Conservation (phyloP, 164 flowering plant genomes). For the Stephania yunnanensis region DNA sequence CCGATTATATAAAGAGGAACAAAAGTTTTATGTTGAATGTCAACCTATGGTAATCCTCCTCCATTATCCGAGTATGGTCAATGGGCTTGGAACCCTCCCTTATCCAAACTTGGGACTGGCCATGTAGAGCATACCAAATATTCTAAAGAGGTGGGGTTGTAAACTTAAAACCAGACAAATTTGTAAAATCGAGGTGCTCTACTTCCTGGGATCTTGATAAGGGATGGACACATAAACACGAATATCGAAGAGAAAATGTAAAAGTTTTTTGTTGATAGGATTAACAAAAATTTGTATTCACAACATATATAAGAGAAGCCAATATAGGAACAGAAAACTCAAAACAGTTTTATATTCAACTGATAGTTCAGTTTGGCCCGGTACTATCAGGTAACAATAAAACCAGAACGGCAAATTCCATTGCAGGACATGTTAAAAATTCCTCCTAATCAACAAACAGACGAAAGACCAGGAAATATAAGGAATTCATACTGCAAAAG, state of each 20-base stretch:
- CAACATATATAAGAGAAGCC: not conserved
- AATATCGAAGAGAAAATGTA: not conserved
- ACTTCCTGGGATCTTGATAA: not conserved
- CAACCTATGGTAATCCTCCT: too few species aligned
- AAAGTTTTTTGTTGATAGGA: not conserved
- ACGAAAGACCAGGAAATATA: not conserved
- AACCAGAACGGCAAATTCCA: not conserved
- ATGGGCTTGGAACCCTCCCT: too few species aligned
- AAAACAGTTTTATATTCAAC: not conserved
- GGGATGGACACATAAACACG: not conserved
- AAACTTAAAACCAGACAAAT: not conserved
- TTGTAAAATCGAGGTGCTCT: not conserved
- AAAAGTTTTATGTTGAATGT: too few species aligned
- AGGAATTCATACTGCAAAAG: not conserved
- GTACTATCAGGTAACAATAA: not conserved
- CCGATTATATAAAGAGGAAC: too few species aligned
- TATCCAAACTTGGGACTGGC: too few species aligned
- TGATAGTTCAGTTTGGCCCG: not conserved
- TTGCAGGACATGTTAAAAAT: not conserved
- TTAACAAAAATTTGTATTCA: not conserved
- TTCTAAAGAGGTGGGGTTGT: too few species aligned
- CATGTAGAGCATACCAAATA: too few species aligned
- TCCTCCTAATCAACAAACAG: not conserved
- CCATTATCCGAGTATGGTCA: too few species aligned
- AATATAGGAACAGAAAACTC: not conserved